phyloP scores from a whole-genome alignment of 176 grass and related monocot species.

The Guadua angustifolia region DNA sequence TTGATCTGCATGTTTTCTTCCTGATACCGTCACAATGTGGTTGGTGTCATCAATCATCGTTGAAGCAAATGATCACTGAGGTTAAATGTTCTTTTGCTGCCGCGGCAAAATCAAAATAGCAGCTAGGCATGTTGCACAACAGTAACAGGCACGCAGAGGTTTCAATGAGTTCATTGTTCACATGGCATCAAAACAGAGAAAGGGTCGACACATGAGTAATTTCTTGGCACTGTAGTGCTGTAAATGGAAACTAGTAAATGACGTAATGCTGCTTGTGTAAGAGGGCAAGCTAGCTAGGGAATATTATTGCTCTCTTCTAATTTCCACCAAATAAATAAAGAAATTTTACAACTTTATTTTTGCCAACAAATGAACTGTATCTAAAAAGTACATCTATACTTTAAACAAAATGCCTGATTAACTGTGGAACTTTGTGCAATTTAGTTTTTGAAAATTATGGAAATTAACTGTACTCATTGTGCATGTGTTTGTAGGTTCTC shows the following conservation, averaged over 20 bases:
- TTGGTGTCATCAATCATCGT: conserved; percentile 27
- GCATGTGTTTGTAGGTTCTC: neutral
- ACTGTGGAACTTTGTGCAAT: neutral
- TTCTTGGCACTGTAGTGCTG: conserved; percentile 37
- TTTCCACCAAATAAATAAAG: neutral
- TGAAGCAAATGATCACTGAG: conserved; percentile 11
- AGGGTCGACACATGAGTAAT: conserved; percentile 37
- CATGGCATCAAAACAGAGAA: conserved; percentile 36
- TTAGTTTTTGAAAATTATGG: neutral
- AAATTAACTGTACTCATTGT: neutral
- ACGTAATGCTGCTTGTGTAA: conserved; percentile 18
- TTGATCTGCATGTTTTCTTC: conserved; percentile 90
- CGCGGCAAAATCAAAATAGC: neutral
- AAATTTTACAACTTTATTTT: conserved; percentile 1
- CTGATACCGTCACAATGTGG: conserved; percentile 43
- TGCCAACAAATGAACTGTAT: conserved; percentile 8
- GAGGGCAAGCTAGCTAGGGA: conserved; percentile 8
- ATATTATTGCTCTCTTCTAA: neutral
- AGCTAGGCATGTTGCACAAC: conserved; percentile 43
- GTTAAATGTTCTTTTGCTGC: neutral
- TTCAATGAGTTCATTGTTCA: conserved; percentile 40
- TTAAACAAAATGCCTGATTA: neutral
- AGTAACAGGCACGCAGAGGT: conserved; percentile 33
- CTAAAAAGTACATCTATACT: neutral
- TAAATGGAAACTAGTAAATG: conserved; percentile 41